These are phyloP conservation scores for Colletotrichum spinosum DNA, from an alignment of 2,329 filamentous ascomycete species.

Conservation along the genomic window DNA sequence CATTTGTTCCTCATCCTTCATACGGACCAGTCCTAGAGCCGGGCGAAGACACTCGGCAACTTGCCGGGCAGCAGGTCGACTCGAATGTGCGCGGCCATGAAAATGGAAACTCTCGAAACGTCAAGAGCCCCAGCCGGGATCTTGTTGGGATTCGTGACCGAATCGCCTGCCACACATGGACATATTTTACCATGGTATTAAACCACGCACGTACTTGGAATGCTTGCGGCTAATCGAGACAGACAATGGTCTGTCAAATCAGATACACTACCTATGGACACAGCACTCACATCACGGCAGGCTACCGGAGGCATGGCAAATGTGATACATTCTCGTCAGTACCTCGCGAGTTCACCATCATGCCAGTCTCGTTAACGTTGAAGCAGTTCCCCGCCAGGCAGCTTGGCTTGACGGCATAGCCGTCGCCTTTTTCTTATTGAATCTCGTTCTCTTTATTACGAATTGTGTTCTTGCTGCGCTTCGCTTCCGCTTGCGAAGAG, in stretches of 20 bases:
- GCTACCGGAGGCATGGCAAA: slow-evolving; percentile 69
- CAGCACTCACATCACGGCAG: slow-evolving; percentile 44
- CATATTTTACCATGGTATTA: slow-evolving; percentile 76
- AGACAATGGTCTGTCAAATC: slow-evolving; percentile 48
- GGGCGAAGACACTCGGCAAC: slow-evolving; percentile 10
- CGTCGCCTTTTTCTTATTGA: slow-evolving; percentile 71
- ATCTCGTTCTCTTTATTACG: slow-evolving; percentile 70
- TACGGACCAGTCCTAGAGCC: slow-evolving; percentile 20
- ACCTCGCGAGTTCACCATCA: slow-evolving; percentile 58
- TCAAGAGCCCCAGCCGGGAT: slow-evolving; percentile 32
- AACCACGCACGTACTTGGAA: neutral
- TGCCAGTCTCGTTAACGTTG: slow-evolving; percentile 67
- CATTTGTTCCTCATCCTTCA: slow-evolving; percentile 30
- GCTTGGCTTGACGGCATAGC: slow-evolving; percentile 70
- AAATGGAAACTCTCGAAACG: slow-evolving; percentile 48
- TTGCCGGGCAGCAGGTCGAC: slow-evolving; percentile 35
- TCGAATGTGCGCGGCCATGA: slow-evolving; percentile 46
- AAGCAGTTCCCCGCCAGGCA: slow-evolving; percentile 64
- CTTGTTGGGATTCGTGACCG: slow-evolving; percentile 61
- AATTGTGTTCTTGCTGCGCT: slow-evolving; percentile 74
- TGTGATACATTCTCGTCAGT: slow-evolving; percentile 65
- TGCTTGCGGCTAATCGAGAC: slow-evolving; percentile 34
- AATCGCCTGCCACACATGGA: slow-evolving; percentile 72
- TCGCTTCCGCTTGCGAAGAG: slow-evolving; percentile 77
- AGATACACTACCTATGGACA: slow-evolving; percentile 12